Base-by-base conservation (phyloP, 2,329 filamentous ascomycete genomes). In the Ophiostoma perfectum region DNA sequence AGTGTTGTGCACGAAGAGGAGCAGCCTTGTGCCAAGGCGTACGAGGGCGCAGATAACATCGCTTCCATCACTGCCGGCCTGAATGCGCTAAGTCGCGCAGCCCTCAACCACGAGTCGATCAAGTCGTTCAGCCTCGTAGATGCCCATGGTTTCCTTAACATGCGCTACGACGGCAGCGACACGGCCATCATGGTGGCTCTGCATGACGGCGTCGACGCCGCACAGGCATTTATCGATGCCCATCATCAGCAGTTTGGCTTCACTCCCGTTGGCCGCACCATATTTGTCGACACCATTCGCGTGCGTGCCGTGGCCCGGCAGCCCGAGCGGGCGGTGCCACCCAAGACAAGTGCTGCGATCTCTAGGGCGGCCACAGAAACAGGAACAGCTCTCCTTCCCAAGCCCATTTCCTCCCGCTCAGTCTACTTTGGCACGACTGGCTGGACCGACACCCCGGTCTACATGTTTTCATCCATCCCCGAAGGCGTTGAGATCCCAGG, bases 171-270 rank as follows among this genome's bases (percentile, higher is more conserved):
- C 42, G 93, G 93, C 9, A 27, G 27, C 27, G 96, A 93, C 0
- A 93, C 96, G 75, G 95, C 92, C 4, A 91, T 92, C 0, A 83
- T 96, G 58, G 97, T 96, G 93, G 87, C 96, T 70, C 82, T 83
- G 45, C 80, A 83, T 11, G 90, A 84, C 71, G 27, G 27, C 27
- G 27, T 27, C 27, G 27, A 27, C 27, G 27, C 27, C 27, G 27
- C 27, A 27, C 45, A 49, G 45, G 45, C 45, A 0, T 97, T 97
- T 73, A 81, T 95, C 36, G 87, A 88, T 74, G 91, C 96, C 73
- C 93, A 97, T 75, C 88, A 92, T 66, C 93, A 94, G 74, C 93
- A 97, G 75, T 97, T 97, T 75, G 92, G 92, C 0, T 97, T 97
- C 74, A 94, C 90, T 2, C 90, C 95, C 69, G 49, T 18, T 7